Evolutionary conservation across 1,284 basidiomycete genomes (phyloP).

Genomic region (Sanghuangporus weigelae): DNA sequence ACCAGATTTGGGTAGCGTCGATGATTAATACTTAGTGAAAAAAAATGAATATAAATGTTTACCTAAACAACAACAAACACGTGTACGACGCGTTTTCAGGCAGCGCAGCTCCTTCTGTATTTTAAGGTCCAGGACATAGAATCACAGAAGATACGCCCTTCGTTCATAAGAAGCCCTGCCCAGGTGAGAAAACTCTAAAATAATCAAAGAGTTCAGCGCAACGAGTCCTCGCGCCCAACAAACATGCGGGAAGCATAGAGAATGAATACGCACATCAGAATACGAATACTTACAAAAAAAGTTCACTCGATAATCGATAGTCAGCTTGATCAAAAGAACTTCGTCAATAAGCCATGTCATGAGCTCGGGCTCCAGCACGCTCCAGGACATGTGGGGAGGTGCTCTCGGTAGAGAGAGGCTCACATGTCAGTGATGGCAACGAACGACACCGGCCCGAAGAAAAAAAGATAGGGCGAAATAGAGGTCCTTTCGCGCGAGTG

Average conservation of each 20-base stretch:
- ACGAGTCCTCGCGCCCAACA: not conserved
- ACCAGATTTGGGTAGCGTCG: not conserved
- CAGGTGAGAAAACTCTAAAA: not conserved
- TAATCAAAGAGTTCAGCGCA: not conserved
- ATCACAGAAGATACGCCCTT: not conserved
- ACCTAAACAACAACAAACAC: not conserved
- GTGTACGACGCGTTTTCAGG: not conserved
- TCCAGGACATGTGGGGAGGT: not conserved
- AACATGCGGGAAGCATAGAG: not conserved
- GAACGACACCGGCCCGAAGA: not conserved
- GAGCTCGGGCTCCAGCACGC: not conserved
- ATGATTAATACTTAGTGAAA: not conserved
- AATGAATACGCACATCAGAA: not conserved
- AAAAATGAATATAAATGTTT: not conserved
- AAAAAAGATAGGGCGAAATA: not conserved
- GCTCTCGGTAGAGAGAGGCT: not conserved
- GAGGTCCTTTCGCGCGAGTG: not conserved
- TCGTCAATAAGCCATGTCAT: no score
- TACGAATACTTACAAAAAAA: no score
- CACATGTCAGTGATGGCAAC: slow-evolving; percentile 3
- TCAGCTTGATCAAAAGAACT: not conserved
- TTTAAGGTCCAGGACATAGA: not conserved
- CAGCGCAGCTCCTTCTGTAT: not conserved
- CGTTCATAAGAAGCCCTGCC: not conserved
- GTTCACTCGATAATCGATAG: not conserved